Conservation (phyloP, 2,329 filamentous ascomycete genomes). For the Ceratocystis smalleyi region DNA sequence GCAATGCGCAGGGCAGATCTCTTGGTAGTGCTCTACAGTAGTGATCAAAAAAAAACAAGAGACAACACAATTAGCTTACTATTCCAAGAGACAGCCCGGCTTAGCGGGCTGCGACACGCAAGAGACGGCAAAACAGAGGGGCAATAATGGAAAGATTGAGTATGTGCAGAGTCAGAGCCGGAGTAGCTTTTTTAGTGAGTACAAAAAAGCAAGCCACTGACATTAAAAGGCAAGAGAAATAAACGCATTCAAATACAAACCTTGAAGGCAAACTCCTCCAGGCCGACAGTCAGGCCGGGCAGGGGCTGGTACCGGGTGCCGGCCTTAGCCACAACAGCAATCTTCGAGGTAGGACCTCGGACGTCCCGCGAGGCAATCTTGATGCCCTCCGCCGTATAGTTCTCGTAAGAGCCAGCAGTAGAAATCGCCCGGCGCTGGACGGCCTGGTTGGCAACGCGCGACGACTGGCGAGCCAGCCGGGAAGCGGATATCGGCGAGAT, state of each 20-base stretch:
- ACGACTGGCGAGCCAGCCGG: constrained; percentile 42
- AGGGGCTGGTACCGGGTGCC: constrained; percentile 84
- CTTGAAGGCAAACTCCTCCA: constrained; percentile 97
- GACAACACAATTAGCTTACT: constrained; percentile 28
- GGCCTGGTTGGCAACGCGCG: constrained; percentile 39
- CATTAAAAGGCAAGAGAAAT: not conserved
- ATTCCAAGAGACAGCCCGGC: not conserved
- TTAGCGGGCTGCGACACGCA: not conserved
- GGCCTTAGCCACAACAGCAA: constrained; percentile 84
- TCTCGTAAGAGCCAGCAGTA: constrained; percentile 69
- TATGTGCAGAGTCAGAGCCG: not conserved
- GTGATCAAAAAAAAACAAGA: constrained; percentile 22
- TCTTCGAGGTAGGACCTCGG: constrained; percentile 72
- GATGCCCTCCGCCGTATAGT: constrained; percentile 69
- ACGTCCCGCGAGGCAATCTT: constrained; percentile 87
- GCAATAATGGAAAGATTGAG: too few relatives aligned
- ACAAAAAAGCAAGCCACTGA: constrained; percentile 5
- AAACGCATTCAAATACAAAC: constrained; percentile 29
- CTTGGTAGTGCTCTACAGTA: constrained; percentile 58
- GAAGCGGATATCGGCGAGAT: constrained; percentile 46
- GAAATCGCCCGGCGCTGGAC: constrained; percentile 38
- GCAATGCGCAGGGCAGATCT: constrained; percentile 84
- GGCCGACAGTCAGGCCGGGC: constrained; percentile 75
- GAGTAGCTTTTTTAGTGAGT: not conserved
- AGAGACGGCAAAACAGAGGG: too few relatives aligned